A percentile compares a stretch with the other conserved stretches of the same genome.
Conservation (phyloP, 1,284 basidiomycete genomes). For the Tilletia walkeri region DNA sequence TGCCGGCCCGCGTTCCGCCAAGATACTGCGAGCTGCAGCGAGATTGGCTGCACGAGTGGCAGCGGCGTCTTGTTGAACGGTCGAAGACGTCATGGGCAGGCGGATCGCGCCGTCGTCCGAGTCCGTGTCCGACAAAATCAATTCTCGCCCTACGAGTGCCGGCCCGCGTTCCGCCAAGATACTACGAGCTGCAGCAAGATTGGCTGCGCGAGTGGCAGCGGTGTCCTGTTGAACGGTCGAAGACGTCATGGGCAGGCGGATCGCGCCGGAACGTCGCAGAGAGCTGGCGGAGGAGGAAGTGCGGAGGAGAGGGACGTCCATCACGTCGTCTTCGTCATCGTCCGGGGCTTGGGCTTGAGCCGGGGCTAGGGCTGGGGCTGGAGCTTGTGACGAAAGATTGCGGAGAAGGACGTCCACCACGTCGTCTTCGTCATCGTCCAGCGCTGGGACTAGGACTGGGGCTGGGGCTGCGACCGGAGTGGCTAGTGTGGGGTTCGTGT, state of each 20-base stretch:
- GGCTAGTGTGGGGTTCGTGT: too few species aligned
- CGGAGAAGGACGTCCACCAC: constrained; percentile 6
- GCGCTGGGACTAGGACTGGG: too few species aligned
- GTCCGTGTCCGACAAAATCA: not conserved
- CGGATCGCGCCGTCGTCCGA: not conserved
- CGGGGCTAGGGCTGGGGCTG: too few species aligned
- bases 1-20: not conserved
- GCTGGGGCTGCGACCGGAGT: too few species aligned
- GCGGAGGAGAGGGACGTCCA: constrained; percentile 13
- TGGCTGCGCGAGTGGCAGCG: not conserved
- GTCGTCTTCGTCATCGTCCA: not conserved
- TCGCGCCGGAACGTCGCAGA: constrained; percentile 2
- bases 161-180: not conserved
- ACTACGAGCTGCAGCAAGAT: too few species aligned
- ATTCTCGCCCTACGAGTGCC: not conserved
- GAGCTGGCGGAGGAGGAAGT: not conserved
- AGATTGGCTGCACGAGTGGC: not conserved
- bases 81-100: constrained; percentile 1
- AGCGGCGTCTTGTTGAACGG: not conserved
- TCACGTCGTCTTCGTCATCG: not conserved
- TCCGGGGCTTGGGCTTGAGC: too few species aligned
- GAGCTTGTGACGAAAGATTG: not conserved
- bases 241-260: constrained; percentile 6
- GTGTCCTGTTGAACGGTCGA: not conserved
- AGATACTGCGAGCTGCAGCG: not conserved